These are phyloP conservation scores for Rickenella mellea DNA, from an alignment of 768 basidiomycete species.

Conservation along the genomic window DNA sequence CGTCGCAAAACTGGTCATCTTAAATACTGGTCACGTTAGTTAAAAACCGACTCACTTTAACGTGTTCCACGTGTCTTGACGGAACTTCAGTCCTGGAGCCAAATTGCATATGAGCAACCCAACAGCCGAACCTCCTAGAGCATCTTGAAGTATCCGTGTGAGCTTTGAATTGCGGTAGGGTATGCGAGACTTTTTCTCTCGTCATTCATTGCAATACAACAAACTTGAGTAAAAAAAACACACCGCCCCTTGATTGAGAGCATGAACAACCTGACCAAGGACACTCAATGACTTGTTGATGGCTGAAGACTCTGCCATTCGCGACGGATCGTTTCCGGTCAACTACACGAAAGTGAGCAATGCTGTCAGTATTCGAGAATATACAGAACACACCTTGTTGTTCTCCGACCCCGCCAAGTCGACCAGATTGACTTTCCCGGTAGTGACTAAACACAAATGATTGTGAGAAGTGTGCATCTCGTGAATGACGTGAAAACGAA, in stretches of 20 bases:
- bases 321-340: conserved; percentile 78
- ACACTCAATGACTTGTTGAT: conserved; percentile 88
- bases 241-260: conserved; percentile 64
- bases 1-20: conserved; percentile 54
- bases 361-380: not conserved
- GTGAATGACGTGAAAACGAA: not conserved
- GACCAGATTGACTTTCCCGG: conserved; percentile 77
- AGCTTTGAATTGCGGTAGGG: conserved; percentile 88
- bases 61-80: conserved; percentile 84
- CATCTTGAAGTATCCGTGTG: conserved; percentile 84
- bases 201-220: not conserved
- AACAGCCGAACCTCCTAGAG: conserved; percentile 72
- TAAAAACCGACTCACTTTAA: conserved; percentile 50
- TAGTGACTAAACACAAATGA: conserved; percentile 45
- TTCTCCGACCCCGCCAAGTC: conserved; percentile 90
- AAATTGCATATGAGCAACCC: conserved; percentile 82
- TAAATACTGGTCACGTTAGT: not conserved
- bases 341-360: conserved; percentile 25
- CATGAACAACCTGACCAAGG: conserved; percentile 82
- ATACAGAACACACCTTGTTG: conserved; percentile 50
- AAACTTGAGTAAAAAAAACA: conserved; percentile 12
- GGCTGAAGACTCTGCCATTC: conserved; percentile 82
- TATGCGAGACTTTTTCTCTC: conserved; percentile 47
- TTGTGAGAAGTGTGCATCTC: too few species aligned
- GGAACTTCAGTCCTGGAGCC: conserved; percentile 72